Conservation (phyloP, 1,284 basidiomycete species). For the Sporisorium sorghi region DNA sequence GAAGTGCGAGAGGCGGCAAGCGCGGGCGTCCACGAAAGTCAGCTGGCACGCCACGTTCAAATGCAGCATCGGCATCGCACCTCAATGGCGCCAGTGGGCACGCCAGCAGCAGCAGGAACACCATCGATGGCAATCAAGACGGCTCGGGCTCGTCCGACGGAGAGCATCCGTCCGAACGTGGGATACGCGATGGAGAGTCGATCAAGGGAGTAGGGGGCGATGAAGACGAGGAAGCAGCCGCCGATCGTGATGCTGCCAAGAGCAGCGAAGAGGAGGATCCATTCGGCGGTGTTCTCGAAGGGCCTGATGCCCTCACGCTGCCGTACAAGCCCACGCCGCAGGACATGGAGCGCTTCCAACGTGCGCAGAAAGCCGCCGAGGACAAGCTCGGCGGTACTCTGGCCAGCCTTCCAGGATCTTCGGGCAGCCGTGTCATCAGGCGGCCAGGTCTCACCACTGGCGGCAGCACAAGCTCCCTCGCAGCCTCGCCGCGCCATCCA, state of each 20-base stretch:
- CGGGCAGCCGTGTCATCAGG: conserved; percentile 31
- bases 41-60: conserved; percentile 14
- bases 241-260: conserved; percentile 32
- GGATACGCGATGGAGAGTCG: conserved; percentile 23
- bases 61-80: conserved; percentile 10
- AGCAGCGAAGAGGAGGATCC: conserved; percentile 70
- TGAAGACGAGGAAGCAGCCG: conserved; percentile 23
- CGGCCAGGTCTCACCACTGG: conserved; percentile 4
- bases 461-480: conserved; percentile 9
- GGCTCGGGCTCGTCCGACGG: conserved; percentile 36
- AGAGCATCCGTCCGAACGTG: conserved; percentile 24
- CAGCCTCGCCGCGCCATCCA: conserved; percentile 26
- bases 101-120: conserved; percentile 19
- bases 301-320: conserved; percentile 79
- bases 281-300: conserved; percentile 82
- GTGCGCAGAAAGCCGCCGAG: conserved; percentile 79
- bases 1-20: conserved; percentile 18
- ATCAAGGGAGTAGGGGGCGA: conserved; percentile 29
- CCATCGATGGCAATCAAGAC: conserved; percentile 20
- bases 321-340: conserved; percentile 77
- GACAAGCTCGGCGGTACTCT: conserved; percentile 70
- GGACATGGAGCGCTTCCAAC: conserved; percentile 83
- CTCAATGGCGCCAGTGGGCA: conserved; percentile 14
- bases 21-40: conserved; percentile 34
- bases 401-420: conserved; percentile 36